phyloP scores from a whole-genome alignment of 768 basidiomycete genomes.

The Pleurotus djamor region DNA sequence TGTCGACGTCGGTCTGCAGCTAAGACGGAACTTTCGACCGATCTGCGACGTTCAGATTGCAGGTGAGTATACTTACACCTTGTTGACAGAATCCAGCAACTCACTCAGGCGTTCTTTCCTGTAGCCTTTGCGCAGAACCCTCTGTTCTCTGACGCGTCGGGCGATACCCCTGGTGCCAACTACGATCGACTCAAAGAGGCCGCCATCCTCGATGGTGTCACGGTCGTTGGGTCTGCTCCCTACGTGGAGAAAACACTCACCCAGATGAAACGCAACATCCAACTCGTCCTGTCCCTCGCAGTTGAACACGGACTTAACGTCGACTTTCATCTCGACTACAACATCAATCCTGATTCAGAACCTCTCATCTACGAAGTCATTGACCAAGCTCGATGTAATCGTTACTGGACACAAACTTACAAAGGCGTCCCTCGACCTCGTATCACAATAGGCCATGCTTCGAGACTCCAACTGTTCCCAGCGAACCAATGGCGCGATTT shows the following conservation, averaged over 20 bases:
- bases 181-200: conserved; percentile 42
- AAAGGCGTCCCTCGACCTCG: conserved; percentile 23
- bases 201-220: conserved; percentile 33
- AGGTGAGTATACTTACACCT: conserved; percentile 29
- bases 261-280: conserved; percentile 52
- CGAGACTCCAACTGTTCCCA: conserved; percentile 52
- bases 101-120: not conserved
- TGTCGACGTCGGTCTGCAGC: conserved; percentile 45
- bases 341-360: conserved; percentile 46
- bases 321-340: conserved; percentile 72
- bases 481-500: conserved; percentile 42
- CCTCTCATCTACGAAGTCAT: conserved; percentile 59
- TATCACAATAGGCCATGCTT: conserved; percentile 62
- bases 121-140: conserved; percentile 65
- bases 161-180: conserved; percentile 39
- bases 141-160: conserved; percentile 35
- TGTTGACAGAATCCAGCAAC: not conserved
- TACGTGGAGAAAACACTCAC: conserved; percentile 54
- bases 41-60: conserved; percentile 58
- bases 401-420: conserved; percentile 15
- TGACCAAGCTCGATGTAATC: conserved; percentile 27
- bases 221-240: conserved; percentile 61
- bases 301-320: conserved; percentile 34
- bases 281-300: conserved; percentile 48
- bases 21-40: conserved; percentile 40